Percentiles rank a stretch among this genome's conserved stretches.
These are phyloP conservation scores for Sclerotinia minor DNA, from an alignment of 2,329 filamentous ascomycete species.

Conservation along the genomic window DNA sequence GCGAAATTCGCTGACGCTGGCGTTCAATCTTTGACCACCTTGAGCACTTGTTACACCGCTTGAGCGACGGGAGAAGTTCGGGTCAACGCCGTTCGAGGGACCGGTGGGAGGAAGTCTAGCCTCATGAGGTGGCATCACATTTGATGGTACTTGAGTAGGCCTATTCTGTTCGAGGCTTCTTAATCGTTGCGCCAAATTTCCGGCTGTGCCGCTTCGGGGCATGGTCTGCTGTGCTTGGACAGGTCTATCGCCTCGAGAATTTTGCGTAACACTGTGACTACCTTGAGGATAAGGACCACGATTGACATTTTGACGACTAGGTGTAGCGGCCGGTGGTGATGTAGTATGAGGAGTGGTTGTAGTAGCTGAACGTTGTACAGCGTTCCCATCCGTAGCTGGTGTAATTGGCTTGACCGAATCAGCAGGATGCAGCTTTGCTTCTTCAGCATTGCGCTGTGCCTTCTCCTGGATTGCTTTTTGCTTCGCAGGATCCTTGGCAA, in stretches of 20 bases:
- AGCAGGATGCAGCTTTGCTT: constrained; percentile 50
- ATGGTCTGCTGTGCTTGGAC: constrained; percentile 34
- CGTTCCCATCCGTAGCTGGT: constrained; percentile 49
- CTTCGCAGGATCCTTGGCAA: constrained; percentile 94
- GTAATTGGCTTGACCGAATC: constrained; percentile 47
- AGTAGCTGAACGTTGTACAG: constrained; percentile 45
- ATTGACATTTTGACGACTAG: constrained; percentile 37
- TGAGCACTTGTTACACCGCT: constrained; percentile 54
- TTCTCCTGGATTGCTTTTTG: constrained; percentile 92
- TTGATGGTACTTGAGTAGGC: constrained; percentile 30
- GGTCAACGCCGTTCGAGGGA: constrained; percentile 59
- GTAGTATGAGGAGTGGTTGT: constrained; percentile 47
- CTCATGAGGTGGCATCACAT: constrained; percentile 49
- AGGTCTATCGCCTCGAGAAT: constrained; percentile 39
- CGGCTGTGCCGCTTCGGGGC: constrained; percentile 32
- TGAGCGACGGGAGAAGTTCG: constrained; percentile 55
- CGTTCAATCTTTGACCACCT: constrained; percentile 59
- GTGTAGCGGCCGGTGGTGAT: constrained; percentile 34
- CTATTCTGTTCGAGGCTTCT: constrained; percentile 39
- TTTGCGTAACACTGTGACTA: constrained; percentile 43
- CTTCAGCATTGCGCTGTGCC: constrained; percentile 73
- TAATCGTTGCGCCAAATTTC: constrained; percentile 35
- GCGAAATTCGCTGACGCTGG: constrained; percentile 75
- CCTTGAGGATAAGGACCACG: constrained; percentile 47
- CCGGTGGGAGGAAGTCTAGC: constrained; percentile 72